These are phyloP conservation scores for Xylariaceae sp. DNA, from an alignment of 2,329 filamentous ascomycete species.

Conservation along the genomic window DNA sequence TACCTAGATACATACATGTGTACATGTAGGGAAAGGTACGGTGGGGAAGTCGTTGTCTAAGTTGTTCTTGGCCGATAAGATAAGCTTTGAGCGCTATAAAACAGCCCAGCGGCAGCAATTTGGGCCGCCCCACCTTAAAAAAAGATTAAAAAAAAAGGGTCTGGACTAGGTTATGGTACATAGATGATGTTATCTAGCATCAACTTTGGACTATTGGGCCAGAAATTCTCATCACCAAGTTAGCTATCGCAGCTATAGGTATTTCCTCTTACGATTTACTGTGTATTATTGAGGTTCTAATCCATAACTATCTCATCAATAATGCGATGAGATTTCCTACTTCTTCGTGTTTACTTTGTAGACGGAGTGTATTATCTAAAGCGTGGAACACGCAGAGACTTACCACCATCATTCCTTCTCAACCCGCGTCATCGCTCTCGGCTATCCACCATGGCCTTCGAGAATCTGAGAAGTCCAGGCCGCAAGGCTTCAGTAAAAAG, in stretches of 20 bases:
- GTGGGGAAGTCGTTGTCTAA: too few species aligned
- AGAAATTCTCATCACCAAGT: background rate
- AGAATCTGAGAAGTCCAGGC: constrained; percentile 44
- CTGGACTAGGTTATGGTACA: too few species aligned
- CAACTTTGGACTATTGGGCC: too few species aligned
- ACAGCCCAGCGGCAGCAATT: too few species aligned
- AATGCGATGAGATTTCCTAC: constrained; percentile 42
- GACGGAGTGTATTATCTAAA: constrained; percentile 34
- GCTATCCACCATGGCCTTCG: constrained; percentile 74
- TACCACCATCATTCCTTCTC: constrained; percentile 36
- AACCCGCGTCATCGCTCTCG: constrained; percentile 63
- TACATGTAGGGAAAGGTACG: too few species aligned
- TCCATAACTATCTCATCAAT: background rate
- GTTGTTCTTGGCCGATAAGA: too few species aligned
- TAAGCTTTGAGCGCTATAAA: too few species aligned
- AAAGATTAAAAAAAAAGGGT: too few species aligned
- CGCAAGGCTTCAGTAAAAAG: constrained; percentile 40
- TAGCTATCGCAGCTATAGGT: too few species aligned
- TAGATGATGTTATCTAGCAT: too few species aligned
- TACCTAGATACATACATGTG: background rate
- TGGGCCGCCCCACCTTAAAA: too few species aligned
- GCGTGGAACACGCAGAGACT: constrained; percentile 11
- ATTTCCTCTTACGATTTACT: background rate
- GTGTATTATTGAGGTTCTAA: background rate
- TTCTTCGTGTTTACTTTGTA: constrained; percentile 39